phyloP scores from a whole-genome alignment of 164 flowering plant genomes.

The Warburgia ugandensis region DNA sequence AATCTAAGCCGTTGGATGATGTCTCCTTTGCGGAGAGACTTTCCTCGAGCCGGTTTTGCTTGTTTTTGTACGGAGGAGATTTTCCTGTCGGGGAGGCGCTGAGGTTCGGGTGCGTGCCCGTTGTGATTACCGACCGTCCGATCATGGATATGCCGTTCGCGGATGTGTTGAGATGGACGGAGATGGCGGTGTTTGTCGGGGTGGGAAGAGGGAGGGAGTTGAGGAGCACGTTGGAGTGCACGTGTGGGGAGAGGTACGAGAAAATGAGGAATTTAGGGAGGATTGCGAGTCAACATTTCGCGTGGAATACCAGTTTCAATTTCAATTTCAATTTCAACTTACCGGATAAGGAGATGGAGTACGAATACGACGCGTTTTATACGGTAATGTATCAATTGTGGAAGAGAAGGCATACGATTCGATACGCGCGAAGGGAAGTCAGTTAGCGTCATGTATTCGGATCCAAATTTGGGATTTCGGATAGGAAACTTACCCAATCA shows the following conservation, averaged over 20 bases:
- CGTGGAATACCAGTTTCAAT: too few relatives aligned
- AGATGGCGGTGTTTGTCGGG: conserved; percentile 44
- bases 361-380: conserved; percentile 58
- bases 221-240: neutral
- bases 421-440: conserved; percentile 46
- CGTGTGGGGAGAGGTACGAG: neutral
- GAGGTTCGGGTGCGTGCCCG: conserved; percentile 66
- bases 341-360: conserved; percentile 19
- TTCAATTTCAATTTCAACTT: too few relatives aligned
- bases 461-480: too few relatives aligned
- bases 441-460: too few relatives aligned
- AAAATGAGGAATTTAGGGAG: conserved; percentile 19
- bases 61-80: conserved; percentile 35
- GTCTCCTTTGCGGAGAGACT: conserved; percentile 16
- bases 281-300: conserved; percentile 48
- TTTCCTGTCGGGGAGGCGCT: conserved; percentile 30
- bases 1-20: conserved; percentile 31
- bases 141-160: conserved; percentile 59
- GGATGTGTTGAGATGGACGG: conserved; percentile 66
- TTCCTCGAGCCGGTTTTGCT: conserved; percentile 38
- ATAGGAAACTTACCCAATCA: too few relatives aligned
- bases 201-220: neutral
- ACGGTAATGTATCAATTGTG: conserved; percentile 71
- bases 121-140: conserved; percentile 60
- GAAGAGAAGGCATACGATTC: conserved; percentile 57